Conservation (phyloP, 192 early-diverging fungal genomes). For the Coemansia sp. region DNA sequence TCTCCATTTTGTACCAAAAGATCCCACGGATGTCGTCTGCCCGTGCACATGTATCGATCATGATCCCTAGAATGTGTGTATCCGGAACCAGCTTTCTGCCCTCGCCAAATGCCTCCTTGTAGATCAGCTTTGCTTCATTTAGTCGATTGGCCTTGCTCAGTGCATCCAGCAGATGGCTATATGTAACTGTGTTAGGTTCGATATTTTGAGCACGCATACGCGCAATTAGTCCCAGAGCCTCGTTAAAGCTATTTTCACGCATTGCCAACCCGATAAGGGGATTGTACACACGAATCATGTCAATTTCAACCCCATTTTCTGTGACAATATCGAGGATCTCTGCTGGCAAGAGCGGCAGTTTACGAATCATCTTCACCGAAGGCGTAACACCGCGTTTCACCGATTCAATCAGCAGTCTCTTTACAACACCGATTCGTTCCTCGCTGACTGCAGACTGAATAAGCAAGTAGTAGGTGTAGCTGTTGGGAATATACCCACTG, state of each 20-base stretch:
- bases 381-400: slow-evolving; percentile 30
- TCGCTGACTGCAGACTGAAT: slow-evolving; percentile 27
- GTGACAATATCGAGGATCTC: slow-evolving; percentile 29
- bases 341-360: slow-evolving; percentile 20
- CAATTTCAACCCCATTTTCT: slow-evolving; percentile 10
- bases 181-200: slow-evolving; percentile 40
- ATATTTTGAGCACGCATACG: slow-evolving; percentile 34
- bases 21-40: slow-evolving; percentile 27
- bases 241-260: slow-evolving; percentile 35
- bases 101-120: slow-evolving; percentile 16
- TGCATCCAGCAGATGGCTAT: slow-evolving; percentile 44
- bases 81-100: slow-evolving; percentile 27
- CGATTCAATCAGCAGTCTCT: slow-evolving; percentile 15
- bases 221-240: slow-evolving; percentile 31
- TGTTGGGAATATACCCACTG: slow-evolving; percentile 28
- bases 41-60: slow-evolving; percentile 48
- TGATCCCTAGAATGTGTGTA: slow-evolving; percentile 38
- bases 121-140: slow-evolving; percentile 40
- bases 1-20: slow-evolving; percentile 32
- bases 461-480: slow-evolving; percentile 33
- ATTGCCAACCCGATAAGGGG: slow-evolving; percentile 32
- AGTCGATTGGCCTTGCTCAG: slow-evolving; percentile 43
- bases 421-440: slow-evolving; percentile 18
- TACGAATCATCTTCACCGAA: slow-evolving; percentile 20
- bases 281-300: slow-evolving; percentile 42